A percentile compares a stretch with the other conserved stretches of the same genome.
Conservation (phyloP, 345 rosid genomes). For the Psidium guajava region DNA sequence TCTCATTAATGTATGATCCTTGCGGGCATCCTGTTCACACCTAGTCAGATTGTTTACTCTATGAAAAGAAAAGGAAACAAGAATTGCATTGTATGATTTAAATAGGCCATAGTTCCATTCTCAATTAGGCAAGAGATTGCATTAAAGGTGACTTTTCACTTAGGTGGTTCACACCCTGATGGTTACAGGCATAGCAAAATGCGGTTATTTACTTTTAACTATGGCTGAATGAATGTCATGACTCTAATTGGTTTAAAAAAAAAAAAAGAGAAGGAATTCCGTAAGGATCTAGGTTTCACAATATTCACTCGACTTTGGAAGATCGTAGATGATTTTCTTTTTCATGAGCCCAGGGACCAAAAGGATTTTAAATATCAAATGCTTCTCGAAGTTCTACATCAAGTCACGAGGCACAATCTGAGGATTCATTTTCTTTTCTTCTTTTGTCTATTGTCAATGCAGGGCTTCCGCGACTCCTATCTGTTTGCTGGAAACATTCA, state of each 20-base stretch:
- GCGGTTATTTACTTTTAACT: not conserved
- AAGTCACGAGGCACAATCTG: not conserved
- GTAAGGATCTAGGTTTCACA: not conserved
- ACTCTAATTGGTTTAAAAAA: not conserved
- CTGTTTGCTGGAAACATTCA: conserved; percentile 46
- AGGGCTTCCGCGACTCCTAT: conserved; percentile 87
- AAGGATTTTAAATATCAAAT: not conserved
- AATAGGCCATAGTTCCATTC: not conserved
- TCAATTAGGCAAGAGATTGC: not conserved
- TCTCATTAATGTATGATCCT: not conserved
- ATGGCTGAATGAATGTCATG: not conserved
- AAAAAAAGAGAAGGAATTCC: too few relatives aligned
- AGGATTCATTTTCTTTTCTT: not conserved
- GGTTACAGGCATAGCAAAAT: not conserved
- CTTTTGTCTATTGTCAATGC: not conserved
- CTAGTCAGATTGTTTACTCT: not conserved
- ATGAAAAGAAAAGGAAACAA: not conserved
- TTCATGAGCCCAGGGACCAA: not conserved
- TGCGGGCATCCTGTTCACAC: not conserved
- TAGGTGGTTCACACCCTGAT: not conserved
- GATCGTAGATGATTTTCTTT: not conserved
- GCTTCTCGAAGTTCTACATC: not conserved
- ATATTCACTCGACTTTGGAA: not conserved
- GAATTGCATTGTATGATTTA: not conserved
- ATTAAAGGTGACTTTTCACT: not conserved